Percentiles rank a stretch among this genome's conserved stretches.
Evolutionary conservation across 2,329 filamentous ascomycete species (phyloP).

Genomic region (Aspergillus jensenii): DNA sequence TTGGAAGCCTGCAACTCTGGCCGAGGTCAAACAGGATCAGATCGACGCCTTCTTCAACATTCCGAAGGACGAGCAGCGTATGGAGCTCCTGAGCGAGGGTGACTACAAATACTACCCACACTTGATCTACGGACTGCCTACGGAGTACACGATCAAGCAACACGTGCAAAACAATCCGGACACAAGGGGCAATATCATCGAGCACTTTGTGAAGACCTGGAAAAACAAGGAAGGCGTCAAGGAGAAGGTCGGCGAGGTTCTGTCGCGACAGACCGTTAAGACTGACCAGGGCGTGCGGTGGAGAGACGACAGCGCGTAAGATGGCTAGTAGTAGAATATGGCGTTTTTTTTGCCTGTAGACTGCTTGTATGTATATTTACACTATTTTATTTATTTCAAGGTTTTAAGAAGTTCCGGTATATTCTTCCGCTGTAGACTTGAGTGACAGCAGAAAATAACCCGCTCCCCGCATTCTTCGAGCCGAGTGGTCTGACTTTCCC

Average conservation of each 20-base stretch:
- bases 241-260: constrained; percentile 67
- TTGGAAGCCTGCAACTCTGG: constrained; percentile 74
- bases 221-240: constrained; percentile 68
- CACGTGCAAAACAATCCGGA: constrained; percentile 46
- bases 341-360: not conserved
- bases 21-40: constrained; percentile 60
- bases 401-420: not conserved
- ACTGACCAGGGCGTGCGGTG: constrained; percentile 42
- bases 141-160: constrained; percentile 57
- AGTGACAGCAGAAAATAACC: not conserved
- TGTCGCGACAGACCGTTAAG: constrained; percentile 61
- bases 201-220: constrained; percentile 60
- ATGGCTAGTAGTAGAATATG: not conserved
- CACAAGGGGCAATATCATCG: constrained; percentile 59
- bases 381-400: not conserved
- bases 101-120: constrained; percentile 76
- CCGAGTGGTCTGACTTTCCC: not conserved
- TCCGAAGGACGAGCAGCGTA: constrained; percentile 42
- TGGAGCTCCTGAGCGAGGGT: constrained; percentile 61
- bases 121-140: constrained; percentile 67
- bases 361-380: constrained; percentile 8
- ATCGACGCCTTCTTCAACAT: constrained; percentile 70
- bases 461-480: not conserved
- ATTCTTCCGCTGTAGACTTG: not conserved
- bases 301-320: constrained; percentile 4